These are phyloP conservation scores for Toxicodendron radicans DNA, from an alignment of 345 rosid species.

Conservation along the genomic window DNA sequence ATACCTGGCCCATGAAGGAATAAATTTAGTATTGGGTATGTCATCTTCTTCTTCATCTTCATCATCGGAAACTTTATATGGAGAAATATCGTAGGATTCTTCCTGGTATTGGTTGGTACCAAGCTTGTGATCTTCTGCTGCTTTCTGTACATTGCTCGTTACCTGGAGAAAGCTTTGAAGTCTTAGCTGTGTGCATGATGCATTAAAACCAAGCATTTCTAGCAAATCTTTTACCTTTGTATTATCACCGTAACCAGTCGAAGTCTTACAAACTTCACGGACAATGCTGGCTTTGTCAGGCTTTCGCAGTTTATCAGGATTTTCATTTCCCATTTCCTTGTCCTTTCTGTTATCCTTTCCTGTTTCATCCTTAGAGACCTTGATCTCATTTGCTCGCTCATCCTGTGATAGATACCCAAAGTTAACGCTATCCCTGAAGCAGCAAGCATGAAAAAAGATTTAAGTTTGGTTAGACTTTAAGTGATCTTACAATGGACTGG, in stretches of 20 bases:
- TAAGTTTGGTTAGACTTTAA: not conserved
- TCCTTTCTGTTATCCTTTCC: constrained; percentile 33
- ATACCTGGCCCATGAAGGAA: constrained; percentile 94
- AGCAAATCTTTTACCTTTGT: constrained; percentile 48
- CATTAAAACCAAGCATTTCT: no score
- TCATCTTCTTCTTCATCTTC: constrained; percentile 79
- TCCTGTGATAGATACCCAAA: constrained; percentile 33
- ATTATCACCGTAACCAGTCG: constrained; percentile 33
- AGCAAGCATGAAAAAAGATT: not conserved
- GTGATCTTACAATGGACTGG: constrained; percentile 40
- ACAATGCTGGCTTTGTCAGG: constrained; percentile 33
- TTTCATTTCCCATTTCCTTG: constrained; percentile 25
- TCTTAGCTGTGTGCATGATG: no score
- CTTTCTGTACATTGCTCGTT: constrained; percentile 23
- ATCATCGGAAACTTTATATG: constrained; percentile 84
- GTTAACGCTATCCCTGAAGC: constrained; percentile 15
- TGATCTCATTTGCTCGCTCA: constrained; percentile 33
- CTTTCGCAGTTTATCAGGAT: constrained; percentile 27
- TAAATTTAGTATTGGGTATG: constrained; percentile 45
- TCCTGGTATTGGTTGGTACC: constrained; percentile 34
- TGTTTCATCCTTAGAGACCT: constrained; percentile 32
- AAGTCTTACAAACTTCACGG: constrained; percentile 24
- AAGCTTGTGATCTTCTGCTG: constrained; percentile 24
- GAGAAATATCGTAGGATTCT: constrained; percentile 82
- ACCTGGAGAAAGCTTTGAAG: constrained; percentile 29